phyloP scores from a whole-genome alignment of 441 rosid species.

The Syzygium syzygioides region DNA sequence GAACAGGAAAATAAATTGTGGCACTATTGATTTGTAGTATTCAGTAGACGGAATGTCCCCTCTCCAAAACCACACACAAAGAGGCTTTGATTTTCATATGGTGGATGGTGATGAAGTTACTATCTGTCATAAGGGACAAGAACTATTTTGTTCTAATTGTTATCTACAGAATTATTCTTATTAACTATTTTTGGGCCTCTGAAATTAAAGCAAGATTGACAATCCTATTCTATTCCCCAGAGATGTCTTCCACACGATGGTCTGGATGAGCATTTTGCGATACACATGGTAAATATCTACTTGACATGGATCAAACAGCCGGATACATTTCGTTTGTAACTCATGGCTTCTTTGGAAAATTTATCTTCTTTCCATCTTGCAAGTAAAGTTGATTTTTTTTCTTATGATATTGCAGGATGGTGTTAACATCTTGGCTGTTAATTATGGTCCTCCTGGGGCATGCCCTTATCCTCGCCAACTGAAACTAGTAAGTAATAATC shows the following conservation, averaged over 20 bases:
- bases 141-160: neutral
- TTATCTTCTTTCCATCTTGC: neutral
- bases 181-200: neutral
- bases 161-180: neutral
- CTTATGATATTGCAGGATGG: conserved; percentile 59
- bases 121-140: neutral
- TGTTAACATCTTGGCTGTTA: conserved; percentile 72
- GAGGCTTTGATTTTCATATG: neutral
- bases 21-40: neutral
- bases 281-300: conserved; percentile 62
- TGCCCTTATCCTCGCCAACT: conserved; percentile 80
- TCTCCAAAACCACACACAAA: neutral
- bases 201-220: neutral
- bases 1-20: neutral
- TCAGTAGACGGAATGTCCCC: neutral
- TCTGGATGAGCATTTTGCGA: conserved; percentile 83
- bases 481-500: conserved; percentile 55
- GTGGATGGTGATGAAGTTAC: neutral
- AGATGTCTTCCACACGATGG: conserved; percentile 83
- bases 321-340: neutral
- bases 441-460: conserved; percentile 86
- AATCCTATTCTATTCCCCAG: conserved; percentile 32
- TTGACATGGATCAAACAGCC: neutral
- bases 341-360: neutral
- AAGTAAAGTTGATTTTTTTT: neutral